Conservation (phyloP, 2,329 filamentous ascomycete species). For the Botrytis tulipae region DNA sequence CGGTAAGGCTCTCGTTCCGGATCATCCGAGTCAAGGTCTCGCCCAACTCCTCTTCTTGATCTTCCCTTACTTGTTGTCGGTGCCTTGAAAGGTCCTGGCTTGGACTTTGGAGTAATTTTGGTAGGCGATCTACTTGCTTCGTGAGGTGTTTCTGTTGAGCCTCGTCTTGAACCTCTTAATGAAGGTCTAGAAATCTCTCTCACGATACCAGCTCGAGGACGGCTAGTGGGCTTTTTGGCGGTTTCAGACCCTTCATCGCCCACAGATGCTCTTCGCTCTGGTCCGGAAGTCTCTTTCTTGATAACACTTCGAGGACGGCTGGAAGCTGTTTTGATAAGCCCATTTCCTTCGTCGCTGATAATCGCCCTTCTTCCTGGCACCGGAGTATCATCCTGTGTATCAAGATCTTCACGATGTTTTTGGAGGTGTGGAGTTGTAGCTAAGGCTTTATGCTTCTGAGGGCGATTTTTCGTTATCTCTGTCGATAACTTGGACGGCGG, state of each 20-base stretch:
- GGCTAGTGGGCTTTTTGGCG: not conserved
- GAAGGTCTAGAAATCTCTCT: conserved; percentile 20
- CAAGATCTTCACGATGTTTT: not conserved
- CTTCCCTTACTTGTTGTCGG: not conserved
- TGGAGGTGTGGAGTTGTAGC: not conserved
- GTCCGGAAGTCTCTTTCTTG: not conserved
- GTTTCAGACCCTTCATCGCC: not conserved
- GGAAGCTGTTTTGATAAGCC: not conserved
- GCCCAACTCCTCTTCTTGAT: not conserved
- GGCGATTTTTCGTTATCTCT: not conserved
- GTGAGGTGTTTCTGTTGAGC: not conserved
- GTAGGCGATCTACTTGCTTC: not conserved
- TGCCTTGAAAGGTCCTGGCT: not conserved
- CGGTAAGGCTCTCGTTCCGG: conserved; percentile 42
- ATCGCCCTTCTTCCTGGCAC: not conserved
- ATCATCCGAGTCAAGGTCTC: conserved; percentile 6
- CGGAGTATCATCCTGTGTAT: not conserved
- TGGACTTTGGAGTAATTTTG: not conserved
- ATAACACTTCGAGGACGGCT: not conserved
- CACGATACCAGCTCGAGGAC: not conserved
- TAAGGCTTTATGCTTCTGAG: not conserved
- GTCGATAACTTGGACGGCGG: not conserved
- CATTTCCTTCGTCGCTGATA: not conserved
- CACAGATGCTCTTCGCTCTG: conserved; percentile 14
- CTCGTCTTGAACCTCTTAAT: conserved; percentile 14